phyloP scores from a whole-genome alignment of 768 basidiomycete genomes.

The Mycena venus region DNA sequence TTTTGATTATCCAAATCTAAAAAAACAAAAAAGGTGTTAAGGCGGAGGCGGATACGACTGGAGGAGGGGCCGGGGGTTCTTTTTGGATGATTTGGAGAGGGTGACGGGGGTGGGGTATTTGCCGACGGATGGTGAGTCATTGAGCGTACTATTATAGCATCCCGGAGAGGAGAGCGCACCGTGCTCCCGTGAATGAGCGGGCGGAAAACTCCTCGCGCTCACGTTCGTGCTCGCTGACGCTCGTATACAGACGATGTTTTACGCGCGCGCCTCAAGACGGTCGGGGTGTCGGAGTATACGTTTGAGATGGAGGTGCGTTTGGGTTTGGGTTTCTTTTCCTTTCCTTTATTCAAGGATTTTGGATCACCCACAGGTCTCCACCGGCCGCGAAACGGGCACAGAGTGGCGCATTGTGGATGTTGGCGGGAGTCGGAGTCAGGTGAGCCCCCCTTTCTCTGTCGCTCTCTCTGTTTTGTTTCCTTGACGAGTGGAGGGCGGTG shows the following conservation, averaged over 20 bases:
- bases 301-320: slow-evolving; percentile 76
- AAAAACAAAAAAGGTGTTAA: no score
- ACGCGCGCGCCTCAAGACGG: slow-evolving; percentile 80
- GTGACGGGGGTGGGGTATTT: slow-evolving; percentile 73
- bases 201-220: not conserved
- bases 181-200: no score
- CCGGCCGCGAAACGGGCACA: slow-evolving; percentile 66
- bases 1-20: no score
- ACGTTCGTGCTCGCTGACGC: not conserved
- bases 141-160: no score
- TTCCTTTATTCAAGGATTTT: not conserved
- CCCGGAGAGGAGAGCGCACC: no score
- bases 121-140: slow-evolving; percentile 75
- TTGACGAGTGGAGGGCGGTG: not conserved
- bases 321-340: no score
- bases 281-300: slow-evolving; percentile 85
- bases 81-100: slow-evolving; percentile 76
- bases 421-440: slow-evolving; percentile 81
- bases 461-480: not conserved
- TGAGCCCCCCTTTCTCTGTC: slow-evolving; percentile 37
- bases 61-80: slow-evolving; percentile 76
- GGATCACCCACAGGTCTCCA: slow-evolving; percentile 35
- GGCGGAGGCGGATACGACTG: slow-evolving; percentile 69
- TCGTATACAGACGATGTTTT: slow-evolving; percentile 74
- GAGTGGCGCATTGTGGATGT: slow-evolving; percentile 88